A percentile compares a stretch with the other conserved stretches of the same genome.
These are phyloP conservation scores for Plectosphaerella sp. DNA, from an alignment of 2,329 filamentous ascomycete species.

Conservation along the genomic window DNA sequence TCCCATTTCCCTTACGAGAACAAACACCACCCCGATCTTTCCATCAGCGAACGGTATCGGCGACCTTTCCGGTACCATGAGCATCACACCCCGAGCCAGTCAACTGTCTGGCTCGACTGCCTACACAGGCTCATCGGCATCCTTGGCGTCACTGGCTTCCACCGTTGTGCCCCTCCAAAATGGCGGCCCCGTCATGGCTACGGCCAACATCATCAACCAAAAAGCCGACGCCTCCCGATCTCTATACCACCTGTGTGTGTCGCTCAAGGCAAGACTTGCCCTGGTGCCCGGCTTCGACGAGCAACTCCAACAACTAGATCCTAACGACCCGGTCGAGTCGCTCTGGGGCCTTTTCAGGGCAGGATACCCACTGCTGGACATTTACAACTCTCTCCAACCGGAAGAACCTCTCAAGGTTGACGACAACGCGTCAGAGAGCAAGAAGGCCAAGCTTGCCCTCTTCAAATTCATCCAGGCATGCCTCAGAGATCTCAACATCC, in stretches of 20 bases:
- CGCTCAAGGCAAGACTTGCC: constrained; percentile 73
- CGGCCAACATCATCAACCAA: constrained; percentile 95
- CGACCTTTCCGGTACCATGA: constrained; percentile 44
- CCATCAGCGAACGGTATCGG: constrained; percentile 42
- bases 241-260: constrained; percentile 91
- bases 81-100: constrained; percentile 50
- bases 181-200: constrained; percentile 65
- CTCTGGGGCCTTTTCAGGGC: constrained; percentile 83
- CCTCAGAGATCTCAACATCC: constrained; percentile 74
- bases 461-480: constrained; percentile 93
- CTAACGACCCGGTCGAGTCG: constrained; percentile 75
- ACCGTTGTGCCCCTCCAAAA: constrained; percentile 37
- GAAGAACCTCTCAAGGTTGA: constrained; percentile 64
- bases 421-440: constrained; percentile 59
- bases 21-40: constrained; percentile 53
- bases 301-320: constrained; percentile 68
- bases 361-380: constrained; percentile 77
- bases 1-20: constrained; percentile 53
- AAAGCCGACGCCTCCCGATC: constrained; percentile 88
- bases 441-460: constrained; percentile 79
- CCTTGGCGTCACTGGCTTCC: constrained; percentile 42
- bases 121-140: constrained; percentile 48
- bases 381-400: constrained; percentile 84
- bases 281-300: constrained; percentile 80
- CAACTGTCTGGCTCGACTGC: constrained; percentile 60